These are phyloP conservation scores for Sporisorium graminicola DNA, from an alignment of 1,284 basidiomycete species.

Conservation along the genomic window DNA sequence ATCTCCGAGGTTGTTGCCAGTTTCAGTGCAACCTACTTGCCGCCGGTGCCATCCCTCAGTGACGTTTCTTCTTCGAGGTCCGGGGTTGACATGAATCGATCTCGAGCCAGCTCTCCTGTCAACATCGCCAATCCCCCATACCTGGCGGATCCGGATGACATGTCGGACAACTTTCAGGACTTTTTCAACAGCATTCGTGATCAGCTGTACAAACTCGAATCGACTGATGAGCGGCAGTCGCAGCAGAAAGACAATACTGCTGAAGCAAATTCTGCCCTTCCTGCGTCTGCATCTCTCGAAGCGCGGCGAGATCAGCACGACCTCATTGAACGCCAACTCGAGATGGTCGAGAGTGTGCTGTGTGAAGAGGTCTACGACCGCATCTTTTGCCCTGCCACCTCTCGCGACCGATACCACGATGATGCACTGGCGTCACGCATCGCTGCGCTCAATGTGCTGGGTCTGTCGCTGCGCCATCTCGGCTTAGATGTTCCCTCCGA, in stretches of 20 bases:
- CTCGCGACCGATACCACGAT: conserved; percentile 86
- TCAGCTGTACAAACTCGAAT: conserved; percentile 71
- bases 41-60: conserved; percentile 17
- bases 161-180: conserved; percentile 77
- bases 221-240: conserved; percentile 65
- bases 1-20: conserved; percentile 17
- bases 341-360: conserved; percentile 79
- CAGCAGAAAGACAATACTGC: not conserved
- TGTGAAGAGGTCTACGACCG: conserved; percentile 80
- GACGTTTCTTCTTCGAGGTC: not conserved
- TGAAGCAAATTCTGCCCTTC: not conserved
- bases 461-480: conserved; percentile 85
- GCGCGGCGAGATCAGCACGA: conserved; percentile 40
- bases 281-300: not conserved
- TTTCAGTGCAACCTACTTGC: conserved; percentile 40
- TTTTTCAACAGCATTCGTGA: conserved; percentile 77
- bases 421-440: conserved; percentile 87
- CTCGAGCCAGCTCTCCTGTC: conserved; percentile 12
- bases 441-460: conserved; percentile 88
- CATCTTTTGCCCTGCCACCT: conserved; percentile 77
- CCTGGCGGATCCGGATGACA: conserved; percentile 59
- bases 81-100: not conserved
- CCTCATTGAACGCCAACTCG: conserved; percentile 73
- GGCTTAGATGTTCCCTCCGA: conserved; percentile 77
- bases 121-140: conserved; percentile 70